These are phyloP conservation scores for Trichoderma sp. DNA, from an alignment of 2,329 filamentous ascomycete genomes.

Conservation along the genomic window DNA sequence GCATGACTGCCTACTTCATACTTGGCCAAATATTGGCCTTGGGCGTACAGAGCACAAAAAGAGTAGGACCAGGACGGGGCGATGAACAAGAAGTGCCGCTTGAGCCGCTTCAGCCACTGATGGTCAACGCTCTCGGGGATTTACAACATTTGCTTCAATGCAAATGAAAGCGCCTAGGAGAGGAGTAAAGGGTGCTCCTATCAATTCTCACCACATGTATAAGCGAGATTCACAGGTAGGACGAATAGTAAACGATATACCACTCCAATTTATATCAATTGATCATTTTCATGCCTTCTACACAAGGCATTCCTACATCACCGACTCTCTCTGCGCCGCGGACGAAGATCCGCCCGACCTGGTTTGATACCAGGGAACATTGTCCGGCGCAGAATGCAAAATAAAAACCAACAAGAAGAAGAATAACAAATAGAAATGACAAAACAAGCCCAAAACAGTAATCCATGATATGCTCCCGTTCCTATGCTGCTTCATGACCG, in stretches of 20 bases:
- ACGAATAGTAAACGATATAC: not conserved
- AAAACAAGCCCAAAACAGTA: not conserved
- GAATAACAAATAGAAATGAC: not conserved
- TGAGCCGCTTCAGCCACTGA: not conserved
- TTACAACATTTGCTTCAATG: not conserved
- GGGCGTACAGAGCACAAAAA: not conserved
- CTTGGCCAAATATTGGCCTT: not conserved
- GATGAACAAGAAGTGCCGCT: not conserved
- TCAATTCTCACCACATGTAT: not conserved
- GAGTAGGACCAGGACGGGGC: not conserved
- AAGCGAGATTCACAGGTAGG: not conserved
- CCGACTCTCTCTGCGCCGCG: conserved; percentile 8
- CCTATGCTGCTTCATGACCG: conserved; percentile 31
- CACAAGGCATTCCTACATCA: not conserved
- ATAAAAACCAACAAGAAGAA: not conserved
- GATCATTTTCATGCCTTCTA: not conserved
- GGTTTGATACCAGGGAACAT: not conserved
- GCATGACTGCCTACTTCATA: not conserved
- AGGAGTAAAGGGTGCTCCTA: not conserved
- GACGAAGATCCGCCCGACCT: conserved; percentile 16
- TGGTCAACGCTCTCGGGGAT: not conserved
- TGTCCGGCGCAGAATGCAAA: conserved; percentile 3
- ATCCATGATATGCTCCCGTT: conserved; percentile 20
- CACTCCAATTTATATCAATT: not conserved
- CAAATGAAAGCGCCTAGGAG: not conserved